Percentiles rank a stretch among this genome's conserved stretches.
phyloP scores from a whole-genome alignment of 371 early-diverging fungal genomes.

The Actinomortierella ambigua region DNA sequence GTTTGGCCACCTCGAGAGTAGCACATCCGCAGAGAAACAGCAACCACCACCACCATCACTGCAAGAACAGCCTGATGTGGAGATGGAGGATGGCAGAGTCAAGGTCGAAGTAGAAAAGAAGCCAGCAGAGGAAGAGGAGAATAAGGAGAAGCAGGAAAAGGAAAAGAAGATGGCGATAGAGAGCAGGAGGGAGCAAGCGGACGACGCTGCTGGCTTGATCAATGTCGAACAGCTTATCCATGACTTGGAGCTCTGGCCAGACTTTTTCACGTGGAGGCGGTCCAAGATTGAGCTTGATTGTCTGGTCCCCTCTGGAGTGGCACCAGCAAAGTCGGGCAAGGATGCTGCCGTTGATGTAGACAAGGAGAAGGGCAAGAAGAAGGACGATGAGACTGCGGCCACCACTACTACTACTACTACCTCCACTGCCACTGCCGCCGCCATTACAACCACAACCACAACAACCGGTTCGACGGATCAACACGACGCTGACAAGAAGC shows the following conservation, averaged over 20 bases:
- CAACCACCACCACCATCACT: too few species aligned
- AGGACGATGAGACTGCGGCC: too few species aligned
- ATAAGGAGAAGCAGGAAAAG: neutral
- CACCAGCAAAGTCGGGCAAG: neutral
- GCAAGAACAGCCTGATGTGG: too few species aligned
- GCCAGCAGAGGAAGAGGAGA: neutral
- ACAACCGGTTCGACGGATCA: too few species aligned
- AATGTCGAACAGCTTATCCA: constrained; percentile 27
- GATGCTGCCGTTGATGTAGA: too few species aligned
- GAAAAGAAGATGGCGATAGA: neutral
- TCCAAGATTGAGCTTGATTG: constrained; percentile 35
- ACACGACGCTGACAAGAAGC: too few species aligned
- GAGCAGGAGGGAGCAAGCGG: neutral
- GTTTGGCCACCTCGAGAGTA: too few species aligned
- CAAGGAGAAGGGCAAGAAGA: too few species aligned
- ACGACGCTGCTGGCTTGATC: constrained; percentile 6
- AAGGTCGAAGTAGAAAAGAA: neutral
- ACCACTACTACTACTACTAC: constrained; percentile 1
- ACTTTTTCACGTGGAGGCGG: constrained; percentile 23
- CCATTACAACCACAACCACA: too few species aligned
- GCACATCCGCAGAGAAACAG: too few species aligned
- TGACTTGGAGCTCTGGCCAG: constrained; percentile 37
- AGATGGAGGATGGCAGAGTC: neutral
- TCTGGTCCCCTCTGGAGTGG: constrained; percentile 11
- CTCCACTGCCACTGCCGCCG: neutral